A percentile compares a stretch with the other conserved stretches of the same genome.
phyloP scores from a whole-genome alignment of 2,329 filamentous ascomycete genomes.

The Samsoniella hepiali region DNA sequence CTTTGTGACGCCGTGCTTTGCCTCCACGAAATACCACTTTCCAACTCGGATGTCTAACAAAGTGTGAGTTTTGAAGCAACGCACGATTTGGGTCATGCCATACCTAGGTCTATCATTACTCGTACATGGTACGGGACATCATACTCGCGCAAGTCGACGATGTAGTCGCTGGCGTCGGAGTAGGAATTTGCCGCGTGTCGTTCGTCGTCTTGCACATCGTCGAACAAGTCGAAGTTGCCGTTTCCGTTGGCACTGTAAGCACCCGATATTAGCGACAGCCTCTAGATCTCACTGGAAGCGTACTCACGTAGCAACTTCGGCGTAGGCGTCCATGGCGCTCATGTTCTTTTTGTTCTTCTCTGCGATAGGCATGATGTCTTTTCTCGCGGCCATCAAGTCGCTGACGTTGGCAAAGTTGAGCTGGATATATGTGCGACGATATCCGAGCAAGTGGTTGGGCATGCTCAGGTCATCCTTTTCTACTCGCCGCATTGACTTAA shows the following conservation, averaged over 20 bases:
- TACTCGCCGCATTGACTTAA: constrained; percentile 73
- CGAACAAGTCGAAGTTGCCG: constrained; percentile 91
- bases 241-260: constrained; percentile 52
- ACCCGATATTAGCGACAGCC: constrained; percentile 20
- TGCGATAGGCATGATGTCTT: constrained; percentile 81
- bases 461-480: constrained; percentile 92
- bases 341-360: constrained; percentile 96
- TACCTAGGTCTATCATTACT: constrained; percentile 92
- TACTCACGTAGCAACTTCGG: constrained; percentile 83
- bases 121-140: constrained; percentile 99
- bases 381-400: constrained; percentile 80
- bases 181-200: constrained; percentile 71
- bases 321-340: constrained; percentile 97
- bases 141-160: constrained; percentile 98
- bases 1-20: constrained; percentile 85
- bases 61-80: not conserved
- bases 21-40: constrained; percentile 95
- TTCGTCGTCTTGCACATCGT: constrained; percentile 78
- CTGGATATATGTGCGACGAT: constrained; percentile 83
- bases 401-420: constrained; percentile 83
- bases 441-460: constrained; percentile 93
- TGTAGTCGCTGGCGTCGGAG: constrained; percentile 90
- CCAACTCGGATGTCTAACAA: constrained; percentile 81
- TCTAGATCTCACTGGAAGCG: not conserved
- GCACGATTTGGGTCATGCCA: constrained; percentile 14